Base-by-base conservation (phyloP, 2,329 filamentous ascomycete genomes). In the Emmonsiellopsis sp. region DNA sequence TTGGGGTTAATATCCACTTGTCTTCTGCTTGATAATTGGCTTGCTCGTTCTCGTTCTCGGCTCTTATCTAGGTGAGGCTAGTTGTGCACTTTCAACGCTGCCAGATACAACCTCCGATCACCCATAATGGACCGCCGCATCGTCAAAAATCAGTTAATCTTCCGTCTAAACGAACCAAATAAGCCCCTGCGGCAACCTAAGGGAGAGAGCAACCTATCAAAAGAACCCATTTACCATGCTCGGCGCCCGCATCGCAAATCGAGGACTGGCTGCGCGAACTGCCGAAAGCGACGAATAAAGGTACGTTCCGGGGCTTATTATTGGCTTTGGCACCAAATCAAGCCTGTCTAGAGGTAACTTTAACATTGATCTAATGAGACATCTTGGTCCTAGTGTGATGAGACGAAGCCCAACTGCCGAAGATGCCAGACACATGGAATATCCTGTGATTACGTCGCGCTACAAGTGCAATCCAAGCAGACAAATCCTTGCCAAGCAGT, bases 271-370 rank as follows among this genome's bases (percentile, higher is more conserved):
- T 70, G 68, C 52, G 53, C 54, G 42, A 63, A 61, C 43, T 70
- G 67, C 56, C 70, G 69, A 56, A 61, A 61, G 34, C 60, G 68
- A 36, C 57, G 64, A 57, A 62, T 70, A 42, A 70, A 70, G 61
- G 66, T 69, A 64, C 39, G 43, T 42, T 13, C 34, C 33, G 17
- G 11, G 31, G n/a, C 17, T 17, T 17, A 2, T 27, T 33, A 13
- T 42, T 49, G 34, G 13, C 31, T 9, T 31, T 32, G 13, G 44
- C 39, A 32, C 47, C 32, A 52, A 34, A 39, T 45, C 10, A 49
- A 8, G 27, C 13, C 14, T 7, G 21, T 39, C 3, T 21, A 11
- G 34, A 17, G 10, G 27, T 17, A 10, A 13, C 32, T 13, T 2
- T 53, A 31, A 42, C 11, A 11, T 11, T 40, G 14, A 37, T 42